Percentiles rank a stretch among this genome's conserved stretches.
These are phyloP conservation scores for Catharanthus roseus DNA, from an alignment of 257 asterid genomes.

Conservation along the genomic window DNA sequence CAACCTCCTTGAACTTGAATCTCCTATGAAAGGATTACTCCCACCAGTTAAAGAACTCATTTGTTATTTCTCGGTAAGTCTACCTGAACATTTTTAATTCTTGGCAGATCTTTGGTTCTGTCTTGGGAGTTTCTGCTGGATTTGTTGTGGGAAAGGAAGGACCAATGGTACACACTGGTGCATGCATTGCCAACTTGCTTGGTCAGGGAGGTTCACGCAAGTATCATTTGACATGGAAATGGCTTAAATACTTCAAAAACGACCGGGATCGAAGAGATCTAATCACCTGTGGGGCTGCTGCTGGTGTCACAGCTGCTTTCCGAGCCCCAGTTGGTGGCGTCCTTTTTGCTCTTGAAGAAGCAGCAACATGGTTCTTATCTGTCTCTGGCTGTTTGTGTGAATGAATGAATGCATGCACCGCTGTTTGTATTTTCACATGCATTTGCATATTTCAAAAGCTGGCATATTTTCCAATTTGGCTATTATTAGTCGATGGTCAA, in stretches of 20 bases:
- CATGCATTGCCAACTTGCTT: conserved; percentile 91
- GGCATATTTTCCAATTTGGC: not conserved
- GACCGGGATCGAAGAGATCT: conserved; percentile 94
- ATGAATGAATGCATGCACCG: not conserved
- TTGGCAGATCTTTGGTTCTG: conserved; percentile 84
- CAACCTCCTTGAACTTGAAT: not conserved
- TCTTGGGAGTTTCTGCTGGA: conserved; percentile 97
- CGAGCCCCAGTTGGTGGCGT: conserved; percentile 99
- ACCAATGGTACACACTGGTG: conserved; percentile 99
- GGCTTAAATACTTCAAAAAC: conserved; percentile 89
- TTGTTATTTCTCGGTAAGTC: not conserved
- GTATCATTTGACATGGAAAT: conserved; percentile 88
- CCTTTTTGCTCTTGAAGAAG: conserved; percentile 99
- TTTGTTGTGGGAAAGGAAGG: conserved; percentile 98
- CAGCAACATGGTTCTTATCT: conserved; percentile 77
- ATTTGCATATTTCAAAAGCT: not conserved
- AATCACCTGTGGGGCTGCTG: conserved; percentile 99
- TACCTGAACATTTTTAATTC: not conserved
- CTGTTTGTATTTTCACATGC: not conserved
- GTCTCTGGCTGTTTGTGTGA: conserved; percentile 3
- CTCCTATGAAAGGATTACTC: not conserved
- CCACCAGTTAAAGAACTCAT: not conserved
- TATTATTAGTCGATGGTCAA: not conserved
- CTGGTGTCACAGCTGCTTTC: conserved; percentile 99
- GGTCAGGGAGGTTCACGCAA: conserved; percentile 99